A percentile compares a stretch with the other conserved stretches of the same genome.
Conservation (phyloP, 495 filamentous ascomycete genomes). For the Daldinia bambusicola region DNA sequence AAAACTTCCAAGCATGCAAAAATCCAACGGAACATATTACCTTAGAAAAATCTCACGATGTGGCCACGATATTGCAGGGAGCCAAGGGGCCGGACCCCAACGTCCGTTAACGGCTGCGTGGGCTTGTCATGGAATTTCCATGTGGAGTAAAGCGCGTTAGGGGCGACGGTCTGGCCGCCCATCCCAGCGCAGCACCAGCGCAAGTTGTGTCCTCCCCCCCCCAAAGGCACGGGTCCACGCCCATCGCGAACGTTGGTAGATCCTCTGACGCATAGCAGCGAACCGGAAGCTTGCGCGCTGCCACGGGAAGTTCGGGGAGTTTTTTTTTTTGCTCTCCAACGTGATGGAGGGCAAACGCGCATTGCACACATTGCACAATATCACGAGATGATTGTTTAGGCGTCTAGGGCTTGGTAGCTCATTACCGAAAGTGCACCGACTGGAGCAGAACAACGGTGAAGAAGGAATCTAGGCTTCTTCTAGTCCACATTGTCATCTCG, state of each 20-base stretch:
- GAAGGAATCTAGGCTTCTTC: conserved; percentile 30
- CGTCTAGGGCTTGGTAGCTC: conserved; percentile 30
- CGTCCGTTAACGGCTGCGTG: conserved; percentile 47
- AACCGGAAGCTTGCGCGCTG: conserved; percentile 45
- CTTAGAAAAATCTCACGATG: conserved; percentile 41
- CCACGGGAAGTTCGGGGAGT: conserved; percentile 27
- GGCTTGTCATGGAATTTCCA: conserved; percentile 45
- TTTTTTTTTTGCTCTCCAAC: conserved; percentile 20
- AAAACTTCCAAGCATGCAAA: conserved; percentile 11
- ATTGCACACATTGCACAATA: conserved; percentile 40
- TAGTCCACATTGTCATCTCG: conserved; percentile 28
- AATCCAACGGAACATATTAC: conserved; percentile 38
- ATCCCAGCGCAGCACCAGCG: conserved; percentile 32
- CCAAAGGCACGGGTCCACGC: conserved; percentile 31
- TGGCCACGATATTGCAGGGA: conserved; percentile 41
- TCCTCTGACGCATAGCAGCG: conserved; percentile 36
- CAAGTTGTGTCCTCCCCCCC: conserved; percentile 27
- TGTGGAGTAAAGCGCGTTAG: conserved; percentile 44
- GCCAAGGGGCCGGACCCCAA: conserved; percentile 30
- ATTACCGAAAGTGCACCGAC: conserved; percentile 44
- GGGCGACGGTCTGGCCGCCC: conserved; percentile 34
- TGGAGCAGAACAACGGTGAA: conserved; percentile 41
- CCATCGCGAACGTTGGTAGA: conserved; percentile 30
- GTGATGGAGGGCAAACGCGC: conserved; percentile 22
- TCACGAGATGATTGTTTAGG: conserved; percentile 37